Percentiles rank a stretch among this genome's conserved stretches.
Conservation (phyloP, 2,329 filamentous ascomycete genomes). For the Exserohilum rostratum region DNA sequence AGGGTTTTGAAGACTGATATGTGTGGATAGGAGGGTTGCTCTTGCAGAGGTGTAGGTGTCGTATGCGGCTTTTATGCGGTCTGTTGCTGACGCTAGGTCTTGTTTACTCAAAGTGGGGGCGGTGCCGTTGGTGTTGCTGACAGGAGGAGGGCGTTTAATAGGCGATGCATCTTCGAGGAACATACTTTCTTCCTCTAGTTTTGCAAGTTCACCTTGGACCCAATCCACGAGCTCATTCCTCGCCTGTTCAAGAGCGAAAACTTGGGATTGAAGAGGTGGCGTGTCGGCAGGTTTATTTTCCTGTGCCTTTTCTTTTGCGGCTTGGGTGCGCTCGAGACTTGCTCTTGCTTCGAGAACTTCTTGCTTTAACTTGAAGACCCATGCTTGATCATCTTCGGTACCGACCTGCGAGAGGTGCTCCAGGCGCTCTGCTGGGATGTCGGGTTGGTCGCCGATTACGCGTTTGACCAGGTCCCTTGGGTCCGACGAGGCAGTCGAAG, state of each 20-base stretch:
- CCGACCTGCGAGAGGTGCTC: slow-evolving; percentile 27
- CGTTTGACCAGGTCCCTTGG: slow-evolving; percentile 35
- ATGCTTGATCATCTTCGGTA: slow-evolving; percentile 27
- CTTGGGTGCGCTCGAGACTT: slow-evolving; percentile 41
- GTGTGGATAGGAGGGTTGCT: slow-evolving; percentile 26
- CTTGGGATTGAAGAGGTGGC: slow-evolving; percentile 33
- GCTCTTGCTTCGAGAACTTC: slow-evolving; percentile 46
- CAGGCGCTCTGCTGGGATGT: slow-evolving; percentile 43
- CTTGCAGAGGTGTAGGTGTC: slow-evolving; percentile 39
- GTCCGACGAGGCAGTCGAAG: slow-evolving; percentile 37
- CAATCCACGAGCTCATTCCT: slow-evolving; percentile 58
- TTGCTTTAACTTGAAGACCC: slow-evolving; percentile 47
- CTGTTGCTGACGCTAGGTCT: slow-evolving; percentile 32
- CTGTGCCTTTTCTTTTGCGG: slow-evolving; percentile 24
- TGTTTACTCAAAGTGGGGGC: background rate
- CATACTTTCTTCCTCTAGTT: slow-evolving; percentile 47
- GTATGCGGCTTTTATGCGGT: slow-evolving; percentile 38
- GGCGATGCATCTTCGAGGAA: slow-evolving; percentile 44
- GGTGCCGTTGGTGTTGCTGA: background rate
- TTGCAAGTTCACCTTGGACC: slow-evolving; percentile 58
- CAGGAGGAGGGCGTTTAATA: slow-evolving; percentile 34
- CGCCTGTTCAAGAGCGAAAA: slow-evolving; percentile 52
- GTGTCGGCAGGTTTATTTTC: background rate
- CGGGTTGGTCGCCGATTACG: slow-evolving; percentile 44
- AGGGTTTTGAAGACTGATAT: slow-evolving; percentile 27